Conservation (phyloP, 768 basidiomycete genomes). For the Dioszegia aurantiaca region DNA sequence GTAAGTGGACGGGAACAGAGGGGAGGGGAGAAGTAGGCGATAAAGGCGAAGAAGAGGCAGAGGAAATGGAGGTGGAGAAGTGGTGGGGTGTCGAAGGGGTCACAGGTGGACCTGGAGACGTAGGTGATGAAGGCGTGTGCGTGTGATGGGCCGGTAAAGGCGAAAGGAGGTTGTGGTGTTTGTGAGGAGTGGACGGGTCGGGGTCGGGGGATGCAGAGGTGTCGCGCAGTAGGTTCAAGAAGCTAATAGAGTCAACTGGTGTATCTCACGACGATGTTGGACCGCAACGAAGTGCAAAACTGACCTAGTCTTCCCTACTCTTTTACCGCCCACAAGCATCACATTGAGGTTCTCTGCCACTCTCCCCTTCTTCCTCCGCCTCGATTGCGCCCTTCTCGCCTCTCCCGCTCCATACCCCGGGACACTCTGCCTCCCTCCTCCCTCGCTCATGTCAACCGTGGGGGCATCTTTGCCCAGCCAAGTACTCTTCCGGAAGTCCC, state of each 20-base stretch:
- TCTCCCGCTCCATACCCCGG: not conserved
- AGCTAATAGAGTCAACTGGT: slow-evolving; percentile 14
- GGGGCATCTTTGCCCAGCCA: slow-evolving; percentile 16
- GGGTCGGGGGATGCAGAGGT: not conserved
- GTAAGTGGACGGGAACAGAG: not conserved
- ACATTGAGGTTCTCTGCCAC: slow-evolving; percentile 32
- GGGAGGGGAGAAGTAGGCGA: not conserved
- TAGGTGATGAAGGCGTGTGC: slow-evolving; percentile 17
- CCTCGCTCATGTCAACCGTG: not conserved
- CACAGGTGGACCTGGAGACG: slow-evolving; percentile 7
- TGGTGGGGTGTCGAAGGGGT: not conserved
- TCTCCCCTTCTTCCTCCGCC: slow-evolving; percentile 17
- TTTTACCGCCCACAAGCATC: slow-evolving; percentile 39
- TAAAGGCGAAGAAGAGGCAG: not conserved
- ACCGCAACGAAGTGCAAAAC: slow-evolving; percentile 2
- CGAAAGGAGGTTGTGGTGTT: too few species aligned
- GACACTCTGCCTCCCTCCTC: not conserved
- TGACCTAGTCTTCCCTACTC: slow-evolving; percentile 45
- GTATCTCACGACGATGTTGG: not conserved
- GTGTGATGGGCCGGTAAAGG: not conserved
- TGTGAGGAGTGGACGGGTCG: not conserved
- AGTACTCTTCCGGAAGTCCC: slow-evolving; percentile 22
- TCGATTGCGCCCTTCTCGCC: not conserved
- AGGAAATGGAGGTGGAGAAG: not conserved
- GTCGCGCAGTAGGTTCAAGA: slow-evolving; percentile 25